Conservation (phyloP, 306 rosid genomes). For the Sindora glabra region DNA sequence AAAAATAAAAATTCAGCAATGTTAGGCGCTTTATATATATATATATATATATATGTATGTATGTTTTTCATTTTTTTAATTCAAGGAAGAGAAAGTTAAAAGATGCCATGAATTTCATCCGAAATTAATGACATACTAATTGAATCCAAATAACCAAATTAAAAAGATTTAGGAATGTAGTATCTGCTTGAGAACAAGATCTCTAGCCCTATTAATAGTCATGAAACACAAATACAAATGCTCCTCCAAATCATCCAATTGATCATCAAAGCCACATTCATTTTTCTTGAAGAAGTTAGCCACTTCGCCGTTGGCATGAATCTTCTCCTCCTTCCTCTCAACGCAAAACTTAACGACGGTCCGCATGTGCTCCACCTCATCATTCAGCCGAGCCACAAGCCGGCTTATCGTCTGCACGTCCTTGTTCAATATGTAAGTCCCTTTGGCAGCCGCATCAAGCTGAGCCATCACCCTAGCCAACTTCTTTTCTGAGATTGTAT, state of each 20-base stretch:
- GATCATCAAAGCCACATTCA: slow-evolving; percentile 39
- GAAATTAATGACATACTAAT: too few species aligned
- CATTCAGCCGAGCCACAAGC: slow-evolving; percentile 45
- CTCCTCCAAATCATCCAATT: slow-evolving; percentile 76
- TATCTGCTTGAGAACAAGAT: slow-evolving; percentile 52
- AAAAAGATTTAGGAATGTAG: too few species aligned
- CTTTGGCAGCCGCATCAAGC: slow-evolving; percentile 64
- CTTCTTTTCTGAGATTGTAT: slow-evolving; percentile 23
- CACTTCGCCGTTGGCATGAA: slow-evolving; percentile 42
- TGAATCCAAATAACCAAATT: too few species aligned
- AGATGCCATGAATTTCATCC: too few species aligned
- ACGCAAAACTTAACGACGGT: slow-evolving; percentile 43
- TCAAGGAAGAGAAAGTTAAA: too few species aligned
- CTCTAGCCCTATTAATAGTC: slow-evolving; percentile 76
- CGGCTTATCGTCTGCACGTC: slow-evolving; percentile 59
- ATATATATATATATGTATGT: too few species aligned
- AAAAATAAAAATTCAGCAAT: too few species aligned
- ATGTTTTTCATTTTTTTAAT: too few species aligned
- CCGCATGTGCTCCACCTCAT: slow-evolving; percentile 60
- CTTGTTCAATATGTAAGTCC: slow-evolving; percentile 53
- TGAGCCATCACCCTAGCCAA: slow-evolving; percentile 21
- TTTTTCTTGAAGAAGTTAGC: slow-evolving; percentile 39
- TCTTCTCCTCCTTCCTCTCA: slow-evolving; percentile 26
- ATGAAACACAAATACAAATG: slow-evolving; percentile 77
- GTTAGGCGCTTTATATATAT: too few species aligned